Evolutionary conservation across 306 rosid species (phyloP).

Genomic region (Delonix regia): DNA sequence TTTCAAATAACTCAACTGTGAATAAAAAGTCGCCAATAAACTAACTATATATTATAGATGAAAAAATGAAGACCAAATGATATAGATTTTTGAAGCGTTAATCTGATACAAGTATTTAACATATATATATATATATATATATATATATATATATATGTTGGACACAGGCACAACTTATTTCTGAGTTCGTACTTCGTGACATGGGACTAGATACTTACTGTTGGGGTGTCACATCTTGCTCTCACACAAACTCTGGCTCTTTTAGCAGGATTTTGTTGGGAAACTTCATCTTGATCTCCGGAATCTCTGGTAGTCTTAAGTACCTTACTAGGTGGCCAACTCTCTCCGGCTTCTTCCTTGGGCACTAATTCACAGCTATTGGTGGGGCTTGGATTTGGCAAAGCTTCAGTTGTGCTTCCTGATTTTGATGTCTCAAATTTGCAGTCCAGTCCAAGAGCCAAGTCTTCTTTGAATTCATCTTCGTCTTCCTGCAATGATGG

Average conservation of each 20-base stretch:
- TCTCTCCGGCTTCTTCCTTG: constrained; percentile 61
- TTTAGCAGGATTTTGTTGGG: constrained; percentile 63
- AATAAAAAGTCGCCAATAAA: background rate
- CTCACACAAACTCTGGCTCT: constrained; percentile 90
- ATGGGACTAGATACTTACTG: constrained; percentile 49
- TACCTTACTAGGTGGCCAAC: constrained; percentile 54
- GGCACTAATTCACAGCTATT: constrained; percentile 52
- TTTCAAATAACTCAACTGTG: background rate
- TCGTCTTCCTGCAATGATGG: constrained; percentile 15
- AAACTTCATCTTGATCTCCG: constrained; percentile 65
- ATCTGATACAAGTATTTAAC: too few relatives aligned
- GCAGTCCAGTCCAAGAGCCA: constrained; percentile 71
- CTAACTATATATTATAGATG: background rate
- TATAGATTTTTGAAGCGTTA: too few relatives aligned
- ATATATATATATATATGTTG: too few relatives aligned
- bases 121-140: background rate
- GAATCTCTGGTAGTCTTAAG: constrained; percentile 34
- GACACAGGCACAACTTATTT: too few relatives aligned
- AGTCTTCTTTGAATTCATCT: constrained; percentile 40
- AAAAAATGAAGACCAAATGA: too few relatives aligned
- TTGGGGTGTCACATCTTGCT: constrained; percentile 84
- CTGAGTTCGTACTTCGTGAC: too few relatives aligned
- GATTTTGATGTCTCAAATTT: constrained; percentile 60
- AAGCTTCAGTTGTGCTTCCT: constrained; percentile 42
- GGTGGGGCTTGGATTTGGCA: constrained; percentile 51